Base-by-base conservation (phyloP, 768 basidiomycete genomes). In the Russula brevipes region DNA sequence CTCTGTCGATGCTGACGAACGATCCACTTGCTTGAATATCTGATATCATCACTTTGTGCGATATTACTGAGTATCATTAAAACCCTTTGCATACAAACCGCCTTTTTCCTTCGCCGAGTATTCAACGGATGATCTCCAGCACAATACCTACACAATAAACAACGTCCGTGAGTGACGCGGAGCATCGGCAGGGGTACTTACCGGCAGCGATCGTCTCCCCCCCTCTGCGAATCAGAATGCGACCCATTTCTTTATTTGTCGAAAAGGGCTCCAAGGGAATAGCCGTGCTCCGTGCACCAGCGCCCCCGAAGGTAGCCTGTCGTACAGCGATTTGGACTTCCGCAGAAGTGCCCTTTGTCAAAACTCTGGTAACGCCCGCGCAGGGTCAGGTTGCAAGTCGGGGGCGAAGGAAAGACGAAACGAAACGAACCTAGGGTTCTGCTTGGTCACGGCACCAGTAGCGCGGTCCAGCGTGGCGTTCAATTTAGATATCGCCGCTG, bases 171-270 rank as follows among this genome's bases (percentile, higher is more conserved):
- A 14, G 38, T 24, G 51, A 17, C 24, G 14, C 38, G 55, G 36
- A 12, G 5, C 14, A 47, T 39, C 14, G 36, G 10, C 16, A 24
- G n/a, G 30, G 31, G 30, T 17, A 59, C 79, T 56, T 68, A 87
- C 94, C 95, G 50, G 95, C 95, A 44, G 87, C 93, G 63, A 99
- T 89, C 0, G 97, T 98, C 76, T 98, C 95, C 0, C 97, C 97
- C 36, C 85, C 86, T 58, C 96, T 78, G 49, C 97, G 79, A 61
- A 99, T 78, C 66, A 99, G 72, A 55, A 99, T 82, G 52, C 97
- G 78, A 0, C 97, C 97, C 97, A 98, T 97, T 59, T 95, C 91
- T 74, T 98, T 99, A 76, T 95, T 98, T 7, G 76, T 76, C 1
- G 85, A 74, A 68, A 97, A 96, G 1, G 90, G 82, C 72, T 98